Evolutionary conservation across 2,329 filamentous ascomycete species (phyloP).

Genomic region (Stemphylium beticola): DNA sequence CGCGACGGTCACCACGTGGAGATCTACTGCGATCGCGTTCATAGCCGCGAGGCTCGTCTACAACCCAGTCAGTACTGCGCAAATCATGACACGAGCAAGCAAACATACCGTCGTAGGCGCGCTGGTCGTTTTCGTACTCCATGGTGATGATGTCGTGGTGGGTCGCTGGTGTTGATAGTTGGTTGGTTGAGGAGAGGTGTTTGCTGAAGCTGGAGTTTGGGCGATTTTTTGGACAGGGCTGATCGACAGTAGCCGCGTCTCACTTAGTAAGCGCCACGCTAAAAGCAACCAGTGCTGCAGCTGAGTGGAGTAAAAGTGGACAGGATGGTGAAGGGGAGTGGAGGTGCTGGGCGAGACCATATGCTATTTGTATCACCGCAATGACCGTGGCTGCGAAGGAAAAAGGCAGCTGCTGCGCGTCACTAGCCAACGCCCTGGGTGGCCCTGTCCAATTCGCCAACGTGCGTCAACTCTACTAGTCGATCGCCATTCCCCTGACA

Average conservation of each 20-base stretch:
- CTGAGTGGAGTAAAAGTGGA: conserved; percentile 26
- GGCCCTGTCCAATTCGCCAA: conserved; percentile 17
- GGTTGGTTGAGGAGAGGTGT: conserved; percentile 29
- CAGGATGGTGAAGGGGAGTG: conserved; percentile 6
- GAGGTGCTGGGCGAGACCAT: not conserved
- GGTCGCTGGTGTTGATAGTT: conserved; percentile 27
- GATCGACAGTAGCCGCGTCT: conserved; percentile 41
- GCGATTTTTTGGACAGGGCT: conserved; percentile 41
- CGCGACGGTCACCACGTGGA: conserved; percentile 60
- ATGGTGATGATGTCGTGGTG: conserved; percentile 55
- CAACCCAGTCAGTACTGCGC: conserved; percentile 31
- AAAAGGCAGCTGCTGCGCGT: conserved; percentile 22
- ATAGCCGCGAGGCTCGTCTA: conserved; percentile 66
- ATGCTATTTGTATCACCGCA: conserved; percentile 9
- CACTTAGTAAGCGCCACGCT: conserved; percentile 41
- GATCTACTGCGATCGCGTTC: conserved; percentile 71
- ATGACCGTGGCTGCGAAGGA: conserved; percentile 9
- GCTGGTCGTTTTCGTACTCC: conserved; percentile 71
- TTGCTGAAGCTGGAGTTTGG: conserved; percentile 25
- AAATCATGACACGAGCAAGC: conserved; percentile 10
- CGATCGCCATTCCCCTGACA: not conserved
- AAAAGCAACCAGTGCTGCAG: conserved; percentile 25
- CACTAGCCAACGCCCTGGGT: conserved; percentile 12
- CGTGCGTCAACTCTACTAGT: conserved; percentile 11
- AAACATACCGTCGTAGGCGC: conserved; percentile 69